phyloP scores from a whole-genome alignment of 257 asterid species.

The Fraxinus quadrangulata region DNA sequence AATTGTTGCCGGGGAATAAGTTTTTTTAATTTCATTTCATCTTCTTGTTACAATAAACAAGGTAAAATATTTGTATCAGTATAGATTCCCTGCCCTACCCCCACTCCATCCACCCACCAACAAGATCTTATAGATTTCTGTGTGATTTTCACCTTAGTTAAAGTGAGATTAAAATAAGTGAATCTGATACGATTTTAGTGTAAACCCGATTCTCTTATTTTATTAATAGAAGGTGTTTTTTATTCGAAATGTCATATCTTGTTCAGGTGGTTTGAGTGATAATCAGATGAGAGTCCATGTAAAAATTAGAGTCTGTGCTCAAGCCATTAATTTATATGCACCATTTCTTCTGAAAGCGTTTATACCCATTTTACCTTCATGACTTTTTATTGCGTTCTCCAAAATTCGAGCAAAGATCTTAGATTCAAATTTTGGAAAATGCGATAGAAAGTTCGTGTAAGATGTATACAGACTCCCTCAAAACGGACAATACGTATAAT shows the following conservation, averaged over 20 bases:
- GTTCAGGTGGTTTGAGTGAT: not conserved
- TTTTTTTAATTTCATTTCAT: not conserved
- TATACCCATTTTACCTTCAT: too few relatives aligned
- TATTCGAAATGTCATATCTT: not conserved
- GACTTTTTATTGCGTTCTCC: too few relatives aligned
- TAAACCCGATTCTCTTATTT: not conserved
- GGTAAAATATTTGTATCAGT: not conserved
- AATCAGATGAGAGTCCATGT: too few relatives aligned
- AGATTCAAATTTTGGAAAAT: too few relatives aligned
- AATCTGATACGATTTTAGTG: not conserved
- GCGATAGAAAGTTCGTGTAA: too few relatives aligned
- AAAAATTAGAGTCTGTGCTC: too few relatives aligned
- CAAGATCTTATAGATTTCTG: conserved; percentile 39
- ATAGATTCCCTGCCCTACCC: not conserved
- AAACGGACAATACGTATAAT: too few relatives aligned
- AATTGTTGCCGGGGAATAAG: not conserved
- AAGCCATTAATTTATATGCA: too few relatives aligned
- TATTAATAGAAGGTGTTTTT: not conserved
- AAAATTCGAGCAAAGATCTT: too few relatives aligned
- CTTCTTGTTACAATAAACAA: not conserved
- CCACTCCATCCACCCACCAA: not conserved
- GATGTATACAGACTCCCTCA: too few relatives aligned
- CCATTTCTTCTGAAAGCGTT: too few relatives aligned
- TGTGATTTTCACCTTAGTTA: conserved; percentile 12
- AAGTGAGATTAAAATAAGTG: not conserved